Evolutionary conservation across 2,329 filamentous ascomycete genomes (phyloP).

Genomic region (Aschersonia sp.): DNA sequence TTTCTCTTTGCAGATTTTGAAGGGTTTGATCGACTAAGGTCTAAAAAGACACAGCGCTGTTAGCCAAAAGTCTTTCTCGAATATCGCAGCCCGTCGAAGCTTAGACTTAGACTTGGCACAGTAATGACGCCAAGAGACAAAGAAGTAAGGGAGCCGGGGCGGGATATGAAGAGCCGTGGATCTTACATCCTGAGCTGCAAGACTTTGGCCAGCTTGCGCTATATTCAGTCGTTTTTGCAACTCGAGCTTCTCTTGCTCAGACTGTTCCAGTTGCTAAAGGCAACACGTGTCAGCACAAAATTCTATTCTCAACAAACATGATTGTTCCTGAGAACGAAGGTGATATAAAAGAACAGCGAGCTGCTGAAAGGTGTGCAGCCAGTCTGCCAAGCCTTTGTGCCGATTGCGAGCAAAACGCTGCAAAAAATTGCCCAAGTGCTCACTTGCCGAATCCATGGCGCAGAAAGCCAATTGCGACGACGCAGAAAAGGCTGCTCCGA

Average conservation of each 20-base stretch:
- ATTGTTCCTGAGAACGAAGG: no score
- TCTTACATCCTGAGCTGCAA: slow-evolving; percentile 37
- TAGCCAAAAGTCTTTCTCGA: no score
- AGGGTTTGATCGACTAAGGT: slow-evolving; percentile 40
- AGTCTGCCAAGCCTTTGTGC: no score
- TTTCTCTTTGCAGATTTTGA: slow-evolving; percentile 62
- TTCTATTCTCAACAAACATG: not conserved
- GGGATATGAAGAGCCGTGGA: not conserved
- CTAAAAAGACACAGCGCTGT: slow-evolving; percentile 12
- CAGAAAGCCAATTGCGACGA: no score
- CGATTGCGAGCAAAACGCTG: no score
- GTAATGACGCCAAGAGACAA: not conserved
- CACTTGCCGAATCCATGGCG: no score
- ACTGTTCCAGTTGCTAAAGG: slow-evolving; percentile 41
- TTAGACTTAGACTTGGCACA: not conserved
- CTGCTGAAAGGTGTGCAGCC: no score
- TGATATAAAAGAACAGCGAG: no score
- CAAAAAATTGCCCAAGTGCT: no score
- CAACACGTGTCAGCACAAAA: no score
- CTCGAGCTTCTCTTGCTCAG: slow-evolving; percentile 41
- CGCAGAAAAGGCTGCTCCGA: no score
- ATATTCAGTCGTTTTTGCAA: slow-evolving; percentile 40
- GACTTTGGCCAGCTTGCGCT: slow-evolving; percentile 32
- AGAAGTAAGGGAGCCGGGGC: not conserved
- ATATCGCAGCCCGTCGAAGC: no score